These are phyloP conservation scores for Penicillium olsonii DNA, from an alignment of 2,329 filamentous ascomycete species.

Conservation along the genomic window DNA sequence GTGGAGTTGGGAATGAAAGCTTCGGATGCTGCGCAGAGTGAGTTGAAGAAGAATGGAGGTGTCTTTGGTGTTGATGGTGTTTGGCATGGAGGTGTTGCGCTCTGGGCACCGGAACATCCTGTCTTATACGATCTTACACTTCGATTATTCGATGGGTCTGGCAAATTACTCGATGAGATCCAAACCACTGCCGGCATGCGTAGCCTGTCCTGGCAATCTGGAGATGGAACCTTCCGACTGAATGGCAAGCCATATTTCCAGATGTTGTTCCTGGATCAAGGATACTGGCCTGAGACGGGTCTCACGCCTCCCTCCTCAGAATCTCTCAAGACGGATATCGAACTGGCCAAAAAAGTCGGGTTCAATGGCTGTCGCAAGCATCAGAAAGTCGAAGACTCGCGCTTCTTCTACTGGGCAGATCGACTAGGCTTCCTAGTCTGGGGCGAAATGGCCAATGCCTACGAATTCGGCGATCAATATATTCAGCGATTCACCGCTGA, in stretches of 20 bases:
- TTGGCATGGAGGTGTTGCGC: constrained; percentile 59
- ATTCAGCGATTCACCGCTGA: constrained; percentile 63
- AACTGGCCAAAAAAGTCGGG: constrained; percentile 64
- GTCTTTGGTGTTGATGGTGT: constrained; percentile 47
- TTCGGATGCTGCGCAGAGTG: constrained; percentile 31
- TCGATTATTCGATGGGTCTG: constrained; percentile 48
- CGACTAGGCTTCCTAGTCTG: constrained; percentile 66
- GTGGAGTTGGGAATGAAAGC: constrained; percentile 55
- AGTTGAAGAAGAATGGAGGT: constrained; percentile 27
- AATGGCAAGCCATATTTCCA: constrained; percentile 69
- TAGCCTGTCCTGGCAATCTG: constrained; percentile 61
- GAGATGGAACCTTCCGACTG: constrained; percentile 61
- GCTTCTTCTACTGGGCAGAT: constrained; percentile 70
- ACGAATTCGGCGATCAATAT: constrained; percentile 62
- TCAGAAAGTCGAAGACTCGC: constrained; percentile 63
- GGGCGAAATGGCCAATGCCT: constrained; percentile 71
- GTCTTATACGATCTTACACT: constrained; percentile 64
- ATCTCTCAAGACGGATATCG: constrained; percentile 65
- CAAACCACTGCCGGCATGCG: constrained; percentile 62
- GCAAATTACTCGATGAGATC: constrained; percentile 51
- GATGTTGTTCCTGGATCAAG: constrained; percentile 70
- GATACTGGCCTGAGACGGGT: constrained; percentile 70
- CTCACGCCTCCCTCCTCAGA: constrained; percentile 66
- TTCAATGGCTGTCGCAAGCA: constrained; percentile 74
- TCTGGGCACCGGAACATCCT: constrained; percentile 69